Evolutionary conservation across 2,329 filamentous ascomycete genomes (phyloP).

Genomic region (Ceratocystis ficicola): DNA sequence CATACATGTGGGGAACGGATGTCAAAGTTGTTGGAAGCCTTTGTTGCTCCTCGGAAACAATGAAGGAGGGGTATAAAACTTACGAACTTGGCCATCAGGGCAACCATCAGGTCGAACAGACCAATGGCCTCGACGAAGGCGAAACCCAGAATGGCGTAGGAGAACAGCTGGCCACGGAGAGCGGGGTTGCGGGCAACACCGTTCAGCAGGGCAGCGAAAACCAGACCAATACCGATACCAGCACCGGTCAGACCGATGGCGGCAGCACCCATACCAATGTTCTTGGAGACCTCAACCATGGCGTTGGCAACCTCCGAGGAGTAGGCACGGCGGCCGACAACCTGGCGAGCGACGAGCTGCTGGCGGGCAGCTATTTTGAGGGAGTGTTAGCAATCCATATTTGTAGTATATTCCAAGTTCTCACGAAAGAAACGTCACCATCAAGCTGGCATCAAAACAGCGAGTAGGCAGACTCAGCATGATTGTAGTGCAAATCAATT

Average conservation of each 20-base stretch:
- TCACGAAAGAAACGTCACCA: not conserved
- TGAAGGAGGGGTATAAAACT: constrained; percentile 29
- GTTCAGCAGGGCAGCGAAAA: constrained; percentile 81
- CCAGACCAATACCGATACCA: constrained; percentile 90
- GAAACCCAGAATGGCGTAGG: constrained; percentile 90
- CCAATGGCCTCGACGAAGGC: constrained; percentile 88
- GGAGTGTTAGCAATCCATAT: constrained; percentile 17
- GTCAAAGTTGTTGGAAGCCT: not conserved
- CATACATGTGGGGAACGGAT: not conserved
- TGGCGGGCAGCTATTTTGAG: constrained; percentile 22
- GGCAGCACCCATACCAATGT: constrained; percentile 77
- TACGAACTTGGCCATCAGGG: constrained; percentile 87
- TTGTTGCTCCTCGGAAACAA: not conserved
- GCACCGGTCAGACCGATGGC: constrained; percentile 87
- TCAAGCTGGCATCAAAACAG: constrained; percentile 3
- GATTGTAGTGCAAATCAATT: not conserved
- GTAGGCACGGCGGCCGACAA: constrained; percentile 59
- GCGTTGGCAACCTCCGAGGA: constrained; percentile 79
- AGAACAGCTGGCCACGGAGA: constrained; percentile 91
- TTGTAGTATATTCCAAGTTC: not conserved
- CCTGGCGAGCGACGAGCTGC: constrained; percentile 31
- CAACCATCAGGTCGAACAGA: constrained; percentile 84
- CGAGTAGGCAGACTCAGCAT: not conserved
- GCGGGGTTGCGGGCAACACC: constrained; percentile 88
- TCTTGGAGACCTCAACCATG: constrained; percentile 83